Percentiles rank a stretch among this genome's conserved stretches.
These are phyloP conservation scores for Guadua angustifolia DNA, from an alignment of 176 grass and related monocot species.

Conservation along the genomic window DNA sequence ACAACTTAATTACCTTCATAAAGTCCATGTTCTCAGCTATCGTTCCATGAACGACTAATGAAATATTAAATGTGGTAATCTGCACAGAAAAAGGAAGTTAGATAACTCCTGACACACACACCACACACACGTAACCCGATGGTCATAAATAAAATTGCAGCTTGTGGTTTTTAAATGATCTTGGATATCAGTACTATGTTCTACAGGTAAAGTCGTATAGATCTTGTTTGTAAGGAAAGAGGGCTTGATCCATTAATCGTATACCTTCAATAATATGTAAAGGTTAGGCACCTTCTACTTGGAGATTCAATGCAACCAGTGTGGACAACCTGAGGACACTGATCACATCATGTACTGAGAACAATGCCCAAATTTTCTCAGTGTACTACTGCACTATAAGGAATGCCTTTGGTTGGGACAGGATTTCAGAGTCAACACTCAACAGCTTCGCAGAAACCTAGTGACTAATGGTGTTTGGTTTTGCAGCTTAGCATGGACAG, in stretches of 20 bases:
- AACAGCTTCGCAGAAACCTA: background rate
- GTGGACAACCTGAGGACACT: conserved; percentile 11
- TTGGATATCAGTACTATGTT: too few species aligned
- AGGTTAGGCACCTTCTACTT: background rate
- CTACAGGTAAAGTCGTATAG: background rate
- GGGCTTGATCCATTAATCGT: background rate
- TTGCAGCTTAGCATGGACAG: conserved; percentile 16
- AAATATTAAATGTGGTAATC: conserved; percentile 89
- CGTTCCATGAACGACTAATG: conserved; percentile 74
- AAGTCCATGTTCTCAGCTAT: conserved; percentile 90
- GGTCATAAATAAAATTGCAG: background rate
- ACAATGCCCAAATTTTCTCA: background rate
- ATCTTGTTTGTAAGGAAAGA: conserved; percentile 1
- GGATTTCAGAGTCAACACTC: background rate
- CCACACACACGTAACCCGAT: background rate
- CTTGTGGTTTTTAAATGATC: background rate
- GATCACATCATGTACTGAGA: background rate
- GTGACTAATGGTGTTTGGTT: background rate
- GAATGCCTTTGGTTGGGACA: conserved; percentile 3
- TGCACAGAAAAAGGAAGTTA: conserved; percentile 42
- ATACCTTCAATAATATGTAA: background rate
- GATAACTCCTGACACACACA: background rate
- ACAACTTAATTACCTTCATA: conserved; percentile 51
- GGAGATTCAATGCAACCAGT: conserved; percentile 8
- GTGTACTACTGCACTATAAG: background rate